Evolutionary conservation across 805 yeast genomes (phyloP), one percentile per base, ranked within the genome.

Genomic region (Cephaloascus fragrans): DNA sequence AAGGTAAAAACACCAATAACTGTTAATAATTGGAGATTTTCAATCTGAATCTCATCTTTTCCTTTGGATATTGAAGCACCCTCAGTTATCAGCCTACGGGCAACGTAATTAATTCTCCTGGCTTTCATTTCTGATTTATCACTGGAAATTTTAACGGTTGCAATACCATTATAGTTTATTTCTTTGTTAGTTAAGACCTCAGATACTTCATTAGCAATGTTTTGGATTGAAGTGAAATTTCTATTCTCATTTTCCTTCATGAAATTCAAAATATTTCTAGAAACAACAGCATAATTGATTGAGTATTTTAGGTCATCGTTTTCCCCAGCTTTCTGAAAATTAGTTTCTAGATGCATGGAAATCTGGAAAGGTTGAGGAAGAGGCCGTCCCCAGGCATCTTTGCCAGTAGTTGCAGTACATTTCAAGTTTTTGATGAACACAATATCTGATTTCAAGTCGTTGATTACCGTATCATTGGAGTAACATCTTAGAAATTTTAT

Each of bases 1-100:
- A 88, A 85, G 2, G 88, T 82, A 62, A 88, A 90, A 5, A 93
- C 93, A 3, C 98, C 99, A 47, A 93, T 83, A n/a, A 89, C 67
- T 0, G 96, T 81, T 37, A 80, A 67, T 15, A 86, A 58, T 37
- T 69, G 67, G 29, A 89, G 57, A 4, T 73, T 70, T 3, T 66
- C 61, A 32, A 86, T 73, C 8, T 49, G 51, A 18, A 63, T 51
- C 19, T 47, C 37, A 40, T 57, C 66, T 2, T 51, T 40, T 1
- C 23, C 36, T 18, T 38, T 39, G 12, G 36, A 6, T 15, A 12
- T n/a, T 6, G n/a, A 12, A 39, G 2, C 73, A 50, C 2, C 32
- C 49, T 47, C 4, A 10, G 32, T 4, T 18, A 6, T 19, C 5
- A 4, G 32, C 41, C 77, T 51, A 5, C 53, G 46, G 9, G 73